Conservation (phyloP, 169 alveolate genomes). For the Eimeria mitis region DNA sequence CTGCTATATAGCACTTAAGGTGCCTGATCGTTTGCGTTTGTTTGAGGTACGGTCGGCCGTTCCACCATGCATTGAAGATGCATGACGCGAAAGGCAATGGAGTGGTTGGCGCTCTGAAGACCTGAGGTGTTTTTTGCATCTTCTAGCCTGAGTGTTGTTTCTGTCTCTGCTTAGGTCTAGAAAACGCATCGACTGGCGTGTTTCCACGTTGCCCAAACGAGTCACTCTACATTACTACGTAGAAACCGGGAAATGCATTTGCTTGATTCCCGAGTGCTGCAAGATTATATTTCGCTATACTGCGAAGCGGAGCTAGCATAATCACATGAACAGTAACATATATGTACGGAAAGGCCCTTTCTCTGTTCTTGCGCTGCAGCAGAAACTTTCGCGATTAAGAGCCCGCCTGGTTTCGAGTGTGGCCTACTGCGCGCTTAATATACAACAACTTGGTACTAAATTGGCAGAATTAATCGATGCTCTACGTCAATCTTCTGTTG, state of each 20-base stretch:
- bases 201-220: not conserved
- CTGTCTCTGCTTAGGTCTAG: not conserved
- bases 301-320: not conserved
- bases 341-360: not conserved
- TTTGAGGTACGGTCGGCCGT: not conserved
- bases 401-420: not conserved
- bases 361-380: no score
- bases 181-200: not conserved
- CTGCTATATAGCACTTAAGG: not conserved
- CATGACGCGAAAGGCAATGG: not conserved
- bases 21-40: not conserved
- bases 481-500: conserved; percentile 47
- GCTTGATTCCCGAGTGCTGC: not conserved
- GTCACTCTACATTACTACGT: not conserved
- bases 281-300: not conserved
- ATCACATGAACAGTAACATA: not conserved
- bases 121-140: not conserved
- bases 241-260: not conserved
- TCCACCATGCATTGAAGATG: not conserved
- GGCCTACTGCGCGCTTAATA: not conserved
- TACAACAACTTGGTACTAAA: conserved; percentile 45
- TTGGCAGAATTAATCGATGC: no score
- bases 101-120: not conserved
- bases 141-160: not conserved
- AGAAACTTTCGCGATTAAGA: not conserved